Conservation (phyloP, 257 asterid genomes). For the Sherardia arvensis region DNA sequence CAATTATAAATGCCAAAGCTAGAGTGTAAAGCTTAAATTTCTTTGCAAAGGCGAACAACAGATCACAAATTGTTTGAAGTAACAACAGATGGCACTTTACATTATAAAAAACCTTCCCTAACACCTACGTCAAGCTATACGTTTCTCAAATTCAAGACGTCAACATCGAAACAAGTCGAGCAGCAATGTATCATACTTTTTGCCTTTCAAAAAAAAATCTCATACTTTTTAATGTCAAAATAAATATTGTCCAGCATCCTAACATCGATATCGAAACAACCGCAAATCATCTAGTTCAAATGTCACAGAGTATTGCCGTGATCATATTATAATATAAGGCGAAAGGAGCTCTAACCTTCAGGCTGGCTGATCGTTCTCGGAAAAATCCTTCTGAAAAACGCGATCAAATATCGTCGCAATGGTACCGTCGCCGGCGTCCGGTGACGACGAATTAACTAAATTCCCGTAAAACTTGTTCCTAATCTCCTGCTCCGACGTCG, state of each 20-base stretch:
- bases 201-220: no score
- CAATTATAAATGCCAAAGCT: neutral
- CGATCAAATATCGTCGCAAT: conserved; percentile 94
- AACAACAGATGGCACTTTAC: neutral
- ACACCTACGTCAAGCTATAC: neutral
- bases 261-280: neutral
- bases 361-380: conserved; percentile 89
- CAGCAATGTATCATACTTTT: neutral
- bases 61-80: neutral
- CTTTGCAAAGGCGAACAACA: conserved; percentile 10
- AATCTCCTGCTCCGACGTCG: conserved; percentile 68
- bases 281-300: neutral
- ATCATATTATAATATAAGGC: no score
- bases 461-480: conserved; percentile 79
- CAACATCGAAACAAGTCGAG: neutral
- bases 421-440: conserved; percentile 53
- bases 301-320: neutral
- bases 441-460: conserved; percentile 58
- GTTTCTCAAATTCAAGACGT: neutral
- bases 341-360: conserved; percentile 41
- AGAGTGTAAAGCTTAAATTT: neutral
- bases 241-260: neutral
- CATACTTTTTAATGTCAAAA: neutral
- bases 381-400: conserved; percentile 83
- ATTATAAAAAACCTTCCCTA: neutral